A percentile compares a stretch with the other conserved stretches of the same genome.
phyloP scores from a whole-genome alignment of 2,329 filamentous ascomycete genomes.

The Trichophyton schoenleinii region DNA sequence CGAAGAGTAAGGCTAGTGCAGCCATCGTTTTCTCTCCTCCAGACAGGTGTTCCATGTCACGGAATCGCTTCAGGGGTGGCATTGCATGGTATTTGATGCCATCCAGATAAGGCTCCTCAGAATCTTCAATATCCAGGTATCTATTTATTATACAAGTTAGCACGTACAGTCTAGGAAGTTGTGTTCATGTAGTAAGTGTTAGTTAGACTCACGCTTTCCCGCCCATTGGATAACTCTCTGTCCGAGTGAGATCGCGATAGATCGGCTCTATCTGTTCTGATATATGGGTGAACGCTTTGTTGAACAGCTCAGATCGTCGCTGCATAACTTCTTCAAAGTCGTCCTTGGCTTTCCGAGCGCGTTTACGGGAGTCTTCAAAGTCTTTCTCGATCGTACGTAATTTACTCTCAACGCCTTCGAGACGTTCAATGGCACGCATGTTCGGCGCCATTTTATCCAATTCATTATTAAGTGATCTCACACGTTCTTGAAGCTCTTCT shows the following conservation, averaged over 20 bases:
- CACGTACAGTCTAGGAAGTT: background rate
- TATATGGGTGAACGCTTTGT: conserved; percentile 89
- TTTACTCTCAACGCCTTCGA: conserved; percentile 72
- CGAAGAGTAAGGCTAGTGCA: conserved; percentile 87
- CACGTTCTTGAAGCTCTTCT: conserved; percentile 62
- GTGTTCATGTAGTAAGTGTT: background rate
- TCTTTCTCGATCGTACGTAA: conserved; percentile 77
- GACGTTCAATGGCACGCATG: conserved; percentile 84
- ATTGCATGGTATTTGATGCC: conserved; percentile 98
- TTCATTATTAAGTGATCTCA: conserved; percentile 59
- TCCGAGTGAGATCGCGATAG: conserved; percentile 89
- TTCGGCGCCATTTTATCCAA: conserved; percentile 94
- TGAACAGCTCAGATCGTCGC: conserved; percentile 79
- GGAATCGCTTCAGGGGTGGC: conserved; percentile 94
- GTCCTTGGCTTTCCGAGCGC: conserved; percentile 63
- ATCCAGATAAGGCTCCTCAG: conserved; percentile 88
- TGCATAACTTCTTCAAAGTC: conserved; percentile 72
- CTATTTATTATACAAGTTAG: conserved; percentile 17
- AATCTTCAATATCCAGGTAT: conserved; percentile 89
- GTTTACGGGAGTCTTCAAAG: conserved; percentile 69
- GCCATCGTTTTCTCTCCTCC: conserved; percentile 99
- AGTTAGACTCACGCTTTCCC: conserved; percentile 47
- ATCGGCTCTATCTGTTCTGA: conserved; percentile 86
- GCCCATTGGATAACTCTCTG: conserved; percentile 81
- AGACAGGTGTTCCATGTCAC: conserved; percentile 96